Base-by-base conservation (phyloP, 225 moss, liverwort and hornwort species). In the Physcomitrellopsis africana region DNA sequence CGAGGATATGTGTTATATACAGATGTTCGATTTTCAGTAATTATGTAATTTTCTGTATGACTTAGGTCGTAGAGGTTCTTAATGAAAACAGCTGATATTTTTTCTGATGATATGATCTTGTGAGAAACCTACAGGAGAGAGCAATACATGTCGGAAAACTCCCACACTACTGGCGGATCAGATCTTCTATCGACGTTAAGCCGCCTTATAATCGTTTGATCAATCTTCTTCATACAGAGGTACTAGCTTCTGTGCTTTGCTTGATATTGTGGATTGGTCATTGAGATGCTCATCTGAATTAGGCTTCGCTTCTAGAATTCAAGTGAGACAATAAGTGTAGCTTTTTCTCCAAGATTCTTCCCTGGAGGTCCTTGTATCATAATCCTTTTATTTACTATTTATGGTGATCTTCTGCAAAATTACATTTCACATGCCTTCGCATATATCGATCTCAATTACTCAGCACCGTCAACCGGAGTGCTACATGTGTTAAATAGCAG, bases 221-320 rank as follows among this genome's bases (percentile, higher is more conserved):
- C 29, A 87, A 87, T 72, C 87, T 89, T 69, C 82, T 89, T 24
- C 87, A 87, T 64, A 87, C 89, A 15, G 75, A 82, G 89, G 89
- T 87, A 77, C 4, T 42, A 65, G 77, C 56, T 73, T 55, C 37
- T 41, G 42, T 47, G 29, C 68, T 37, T 3, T 37, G n/a, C 15
- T 18, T 32, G 32, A 44, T 58, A 60, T 32, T 60, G 22, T 53
- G 23, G 9, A 14, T 43, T 56, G 57, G 43, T 56, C 57, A 44
- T 69, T 57, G 57, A 24, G 44, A 57, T 44, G 70, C 57, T 70
- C 43, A 52, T 57, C 37, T 19, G 53, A 41, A 11, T 19, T 18
- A 42, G 12, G 29, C 51, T 68, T 68, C 32, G 51, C 11, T 18
- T 26, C 32, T 51, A 27, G 6, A 29, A 52, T 32, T 17, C 32